Percentiles rank a stretch among this genome's conserved stretches.
phyloP scores from a whole-genome alignment of 305 asterid species.

The Fraxinus nigra region DNA sequence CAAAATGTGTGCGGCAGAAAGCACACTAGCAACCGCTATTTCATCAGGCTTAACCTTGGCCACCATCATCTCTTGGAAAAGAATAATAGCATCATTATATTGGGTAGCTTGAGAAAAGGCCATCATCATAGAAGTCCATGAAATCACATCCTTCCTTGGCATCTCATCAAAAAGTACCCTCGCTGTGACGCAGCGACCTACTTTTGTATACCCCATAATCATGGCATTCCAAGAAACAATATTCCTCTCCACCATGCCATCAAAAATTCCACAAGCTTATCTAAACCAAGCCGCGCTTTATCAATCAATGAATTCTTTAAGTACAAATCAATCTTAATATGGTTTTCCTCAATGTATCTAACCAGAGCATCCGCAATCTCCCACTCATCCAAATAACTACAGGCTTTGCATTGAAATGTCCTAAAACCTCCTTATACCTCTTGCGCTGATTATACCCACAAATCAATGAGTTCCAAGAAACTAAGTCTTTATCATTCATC shows the following conservation, averaged over 20 bases:
- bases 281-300: slow-evolving; percentile 38
- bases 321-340: slow-evolving; percentile 48
- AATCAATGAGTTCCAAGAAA: slow-evolving; percentile 79
- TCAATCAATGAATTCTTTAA: slow-evolving; percentile 69
- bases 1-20: slow-evolving; percentile 65
- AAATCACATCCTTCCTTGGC: slow-evolving; percentile 63
- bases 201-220: slow-evolving; percentile 53
- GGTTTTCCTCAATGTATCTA: slow-evolving; percentile 40
- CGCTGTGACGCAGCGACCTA: slow-evolving; percentile 48
- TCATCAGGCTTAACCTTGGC: slow-evolving; percentile 54
- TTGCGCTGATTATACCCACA: slow-evolving; percentile 62
- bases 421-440: slow-evolving; percentile 45
- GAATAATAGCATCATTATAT: slow-evolving; percentile 43
- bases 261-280: slow-evolving; percentile 45
- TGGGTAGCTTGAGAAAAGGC: slow-evolving; percentile 51
- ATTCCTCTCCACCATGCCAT: slow-evolving; percentile 50
- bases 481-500: slow-evolving; percentile 60
- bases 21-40: slow-evolving; percentile 47
- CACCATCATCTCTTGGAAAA: slow-evolving; percentile 58
- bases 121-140: slow-evolving; percentile 78
- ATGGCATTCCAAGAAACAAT: slow-evolving; percentile 68
- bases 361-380: slow-evolving; percentile 38
- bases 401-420: slow-evolving; percentile 50
- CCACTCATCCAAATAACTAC: slow-evolving; percentile 43
- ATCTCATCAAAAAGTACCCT: slow-evolving; percentile 51